Evolutionary conservation across 257 asterid genomes (phyloP).

Genomic region (Catharanthus roseus): DNA sequence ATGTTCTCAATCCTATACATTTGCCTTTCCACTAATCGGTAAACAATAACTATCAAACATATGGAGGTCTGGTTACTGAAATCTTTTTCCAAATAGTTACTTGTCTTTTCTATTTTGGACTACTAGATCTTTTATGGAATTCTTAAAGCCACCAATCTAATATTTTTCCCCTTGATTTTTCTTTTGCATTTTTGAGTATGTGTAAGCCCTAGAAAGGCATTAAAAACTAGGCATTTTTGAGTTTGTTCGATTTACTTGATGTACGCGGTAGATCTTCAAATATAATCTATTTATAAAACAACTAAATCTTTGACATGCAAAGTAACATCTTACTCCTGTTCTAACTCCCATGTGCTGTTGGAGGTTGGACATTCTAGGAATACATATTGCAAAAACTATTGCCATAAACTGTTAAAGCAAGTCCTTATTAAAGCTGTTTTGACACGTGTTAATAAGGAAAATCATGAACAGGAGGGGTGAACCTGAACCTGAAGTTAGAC

Average conservation of each 20-base stretch:
- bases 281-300: background rate
- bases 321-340: background rate
- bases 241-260: too few species aligned
- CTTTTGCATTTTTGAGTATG: background rate
- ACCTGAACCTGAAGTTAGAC: background rate
- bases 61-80: background rate
- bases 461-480: background rate
- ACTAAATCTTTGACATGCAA: background rate
- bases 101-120: background rate
- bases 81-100: background rate
- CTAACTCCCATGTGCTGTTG: background rate
- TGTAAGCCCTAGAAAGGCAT: background rate
- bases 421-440: background rate
- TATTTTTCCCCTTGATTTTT: background rate
- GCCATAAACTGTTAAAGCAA: background rate
- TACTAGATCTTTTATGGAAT: background rate
- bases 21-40: background rate
- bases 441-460: background rate
- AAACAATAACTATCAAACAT: background rate
- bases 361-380: background rate
- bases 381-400: background rate
- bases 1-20: background rate
- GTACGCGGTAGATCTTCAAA: background rate
- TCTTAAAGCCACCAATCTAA: background rate
- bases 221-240: too few species aligned